Evolutionary conservation across 116 monocot genomes (phyloP), one percentile per base, ranked within the genome.

Genomic region (Posidonia oceanica): DNA sequence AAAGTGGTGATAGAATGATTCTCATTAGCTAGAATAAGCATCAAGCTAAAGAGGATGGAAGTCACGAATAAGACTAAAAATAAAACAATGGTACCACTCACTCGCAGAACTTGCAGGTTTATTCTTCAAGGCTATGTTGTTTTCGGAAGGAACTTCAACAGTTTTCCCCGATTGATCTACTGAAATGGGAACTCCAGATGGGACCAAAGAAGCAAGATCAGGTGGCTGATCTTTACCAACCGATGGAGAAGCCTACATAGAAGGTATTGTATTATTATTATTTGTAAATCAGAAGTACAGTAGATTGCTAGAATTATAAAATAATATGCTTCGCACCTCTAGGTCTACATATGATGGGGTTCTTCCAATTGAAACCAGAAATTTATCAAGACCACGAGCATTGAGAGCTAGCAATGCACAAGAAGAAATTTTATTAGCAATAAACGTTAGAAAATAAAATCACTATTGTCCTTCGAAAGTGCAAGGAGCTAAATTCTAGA

Each of bases 181-280:
- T 55, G 78, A 15, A 57, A 13, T 67, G 15, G 75, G 78, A 58
- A 39, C 51, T 61, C 64, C 91, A 55, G 81, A 88, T 76, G 83
- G 97, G 44, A 87, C 89, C 72, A 97, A 69, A 72, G 63, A 70
- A 67, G 89, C 87, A 55, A 97, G 92, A 81, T 97, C 92, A 63
- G 97, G 97, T 41, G 91, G 92, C 54, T 77, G 83, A 69, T 97
- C 97, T 78, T 97, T 97, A 39, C 97, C 97, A 61, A 92, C 82
- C 53, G 48, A 64, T 48, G 85, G 79, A 77, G 73, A 78, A 77
- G 87, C 92, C 97, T 97, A 74, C n/a, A 22, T 0, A 64, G 36
- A 68, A 65, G 77, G 44, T 5, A n/a, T 13, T 36, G 79, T 52
- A 36, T 12, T 59, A 17, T 63, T 16, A 64, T 41, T 67, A 41